Evolutionary conservation across 2,329 filamentous ascomycete species (phyloP), one percentile per base, ranked within the genome.

Genomic region (Colletotrichum godetiae): DNA sequence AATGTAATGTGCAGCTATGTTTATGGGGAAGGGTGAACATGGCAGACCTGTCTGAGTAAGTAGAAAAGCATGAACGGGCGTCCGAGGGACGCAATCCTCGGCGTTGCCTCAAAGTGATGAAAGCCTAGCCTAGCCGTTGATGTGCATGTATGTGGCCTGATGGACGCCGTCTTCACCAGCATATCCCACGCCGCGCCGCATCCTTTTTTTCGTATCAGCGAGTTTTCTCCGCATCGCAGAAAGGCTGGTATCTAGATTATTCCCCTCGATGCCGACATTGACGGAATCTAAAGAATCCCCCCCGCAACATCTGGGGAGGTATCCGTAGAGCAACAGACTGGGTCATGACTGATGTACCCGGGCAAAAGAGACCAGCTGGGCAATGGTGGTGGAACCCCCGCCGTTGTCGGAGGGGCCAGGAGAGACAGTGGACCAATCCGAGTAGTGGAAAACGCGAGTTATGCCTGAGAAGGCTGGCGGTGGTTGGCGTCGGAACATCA

Each of bases 271-370:
- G 55, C 29, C 35, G 19, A 61, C 35, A 33, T 53, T 53, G 35
- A 66, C 46, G 33, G 24, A 49, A 65, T 31, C 59, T 46, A 31
- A 62, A 27, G 11, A 27, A 7, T 37, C 59, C 69, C 27, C 27
- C 69, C 67, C 66, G 70, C 66, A 65, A 59, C 60, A 65, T 65
- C 66, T 70, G 60, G 70, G 69, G 67, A 73, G 70, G 55, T 27
- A 29, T 29, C 27, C 27, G 27, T 29, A 8, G 59, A 65, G 60
- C 55, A 49, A 42, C 24, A 46, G 29, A 46, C 66, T 65, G 66
- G 53, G 53, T 69, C 65, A 69, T 72, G 69, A 72, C 66, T 72
- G 65, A 52, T 73, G 70, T 63, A 69, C 60, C 70, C 55, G 13
- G 67, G 60, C 66, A 49, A 46, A 58, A 35, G 10, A 56, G 53